Evolutionary conservation across 1,284 basidiomycete genomes (phyloP).

Genomic region (Earliella scabrosa): DNA sequence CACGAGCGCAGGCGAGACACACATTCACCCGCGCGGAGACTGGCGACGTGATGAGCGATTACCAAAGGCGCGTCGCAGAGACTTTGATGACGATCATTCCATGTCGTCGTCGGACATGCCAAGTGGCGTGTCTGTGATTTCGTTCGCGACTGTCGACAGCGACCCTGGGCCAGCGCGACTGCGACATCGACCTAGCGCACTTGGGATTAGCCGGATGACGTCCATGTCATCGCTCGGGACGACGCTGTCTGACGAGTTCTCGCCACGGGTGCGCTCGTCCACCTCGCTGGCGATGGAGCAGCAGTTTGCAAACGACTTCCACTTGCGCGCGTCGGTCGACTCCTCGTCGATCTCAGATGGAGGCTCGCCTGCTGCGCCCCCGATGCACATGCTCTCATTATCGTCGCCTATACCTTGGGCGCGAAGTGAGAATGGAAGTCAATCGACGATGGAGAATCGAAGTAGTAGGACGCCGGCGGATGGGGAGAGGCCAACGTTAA

Average conservation of each 20-base stretch:
- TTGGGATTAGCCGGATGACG: conserved; percentile 73
- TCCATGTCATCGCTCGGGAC: conserved; percentile 75
- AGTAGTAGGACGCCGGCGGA: conserved; percentile 18
- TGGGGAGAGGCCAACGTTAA: conserved; percentile 37
- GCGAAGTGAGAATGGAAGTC: conserved; percentile 28
- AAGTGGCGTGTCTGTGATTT: conserved; percentile 76
- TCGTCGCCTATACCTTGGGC: conserved; percentile 56
- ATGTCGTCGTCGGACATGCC: conserved; percentile 86
- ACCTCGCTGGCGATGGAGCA: conserved; percentile 83
- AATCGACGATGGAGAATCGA: conserved; percentile 31
- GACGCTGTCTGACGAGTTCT: conserved; percentile 71
- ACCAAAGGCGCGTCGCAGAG: conserved; percentile 79
- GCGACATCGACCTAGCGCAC: conserved; percentile 61
- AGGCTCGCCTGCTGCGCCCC: conserved; percentile 61
- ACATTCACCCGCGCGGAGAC: conserved; percentile 43
- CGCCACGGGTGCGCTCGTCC: conserved; percentile 76
- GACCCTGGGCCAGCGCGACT: conserved; percentile 80
- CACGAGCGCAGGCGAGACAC: conserved; percentile 39
- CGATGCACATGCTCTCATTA: conserved; percentile 72
- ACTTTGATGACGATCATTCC: conserved; percentile 89
- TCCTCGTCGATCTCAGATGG: conserved; percentile 62
- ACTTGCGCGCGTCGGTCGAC: conserved; percentile 73
- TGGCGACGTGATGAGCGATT: conserved; percentile 63
- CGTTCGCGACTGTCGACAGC: conserved; percentile 79
- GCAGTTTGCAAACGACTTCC: conserved; percentile 80